Evolutionary conservation across 345 rosid species (phyloP).

Genomic region (Kernera saxatilis): DNA sequence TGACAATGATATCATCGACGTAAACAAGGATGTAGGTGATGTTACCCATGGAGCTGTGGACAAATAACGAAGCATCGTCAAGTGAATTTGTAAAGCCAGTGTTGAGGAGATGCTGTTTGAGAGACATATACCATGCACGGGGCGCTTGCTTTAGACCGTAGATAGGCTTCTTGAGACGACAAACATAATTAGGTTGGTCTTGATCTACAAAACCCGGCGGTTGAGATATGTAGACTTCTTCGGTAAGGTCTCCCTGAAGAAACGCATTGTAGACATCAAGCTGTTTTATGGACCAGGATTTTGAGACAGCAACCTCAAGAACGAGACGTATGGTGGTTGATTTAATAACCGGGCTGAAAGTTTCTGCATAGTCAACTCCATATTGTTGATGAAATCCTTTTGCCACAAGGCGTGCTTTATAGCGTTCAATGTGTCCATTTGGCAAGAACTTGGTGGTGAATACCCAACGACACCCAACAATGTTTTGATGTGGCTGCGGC

Average conservation of each 20-base stretch:
- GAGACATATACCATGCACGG: no score
- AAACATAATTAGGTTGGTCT: no score
- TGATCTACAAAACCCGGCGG: no score
- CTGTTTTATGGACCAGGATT: background rate
- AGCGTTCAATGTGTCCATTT: rapidly evolving
- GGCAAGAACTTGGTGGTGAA: background rate
- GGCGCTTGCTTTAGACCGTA: no score
- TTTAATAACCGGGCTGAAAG: background rate
- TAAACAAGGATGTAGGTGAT: no score
- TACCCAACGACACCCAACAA: background rate
- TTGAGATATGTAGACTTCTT: background rate
- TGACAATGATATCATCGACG: no score
- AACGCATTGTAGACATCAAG: background rate
- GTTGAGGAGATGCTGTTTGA: no score
- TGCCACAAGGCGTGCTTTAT: background rate
- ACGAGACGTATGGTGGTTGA: background rate
- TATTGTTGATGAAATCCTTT: background rate
- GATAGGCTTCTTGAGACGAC: no score
- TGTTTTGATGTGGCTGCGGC: rapidly evolving
- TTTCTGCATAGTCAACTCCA: background rate
- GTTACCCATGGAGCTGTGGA: no score
- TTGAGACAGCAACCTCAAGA: background rate
- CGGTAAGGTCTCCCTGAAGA: background rate
- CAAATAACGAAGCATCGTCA: no score
- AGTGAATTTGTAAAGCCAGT: no score